These are phyloP conservation scores for Coniferiporia weirii DNA, from an alignment of 1,284 basidiomycete genomes.

Conservation along the genomic window DNA sequence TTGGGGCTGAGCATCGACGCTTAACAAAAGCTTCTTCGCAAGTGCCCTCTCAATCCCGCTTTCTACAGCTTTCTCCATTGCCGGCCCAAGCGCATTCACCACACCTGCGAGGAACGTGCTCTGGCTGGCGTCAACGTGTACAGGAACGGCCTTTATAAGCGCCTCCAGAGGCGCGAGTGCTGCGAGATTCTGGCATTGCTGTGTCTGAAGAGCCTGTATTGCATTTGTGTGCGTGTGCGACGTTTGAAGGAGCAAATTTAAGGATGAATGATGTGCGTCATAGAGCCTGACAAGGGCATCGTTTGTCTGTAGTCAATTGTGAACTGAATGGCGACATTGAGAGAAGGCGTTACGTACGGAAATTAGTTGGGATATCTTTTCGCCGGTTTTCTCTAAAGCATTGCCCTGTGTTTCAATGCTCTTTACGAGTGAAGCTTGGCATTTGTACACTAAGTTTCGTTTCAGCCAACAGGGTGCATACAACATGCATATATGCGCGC, in stretches of 20 bases:
- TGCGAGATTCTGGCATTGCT: slow-evolving; percentile 2
- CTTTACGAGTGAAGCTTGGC: slow-evolving; percentile 9
- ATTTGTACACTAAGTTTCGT: slow-evolving; percentile 8
- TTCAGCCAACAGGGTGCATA: not conserved
- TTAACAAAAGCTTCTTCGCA: not conserved
- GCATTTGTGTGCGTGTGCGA: not conserved
- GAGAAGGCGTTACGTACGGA: slow-evolving; percentile 2
- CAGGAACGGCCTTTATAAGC: slow-evolving; percentile 1
- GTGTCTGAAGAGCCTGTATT: slow-evolving; percentile 2
- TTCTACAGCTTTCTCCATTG: not conserved
- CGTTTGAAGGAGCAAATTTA: not conserved
- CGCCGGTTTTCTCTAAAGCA: not conserved
- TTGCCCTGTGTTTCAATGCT: not conserved
- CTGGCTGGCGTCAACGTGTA: slow-evolving; percentile 2
- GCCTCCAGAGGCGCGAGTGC: slow-evolving; percentile 9
- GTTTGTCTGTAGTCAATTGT: not conserved
- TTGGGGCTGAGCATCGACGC: too few relatives aligned
- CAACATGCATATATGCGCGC: slow-evolving; percentile 2
- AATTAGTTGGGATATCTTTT: not conserved
- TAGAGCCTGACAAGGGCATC: slow-evolving; percentile 8
- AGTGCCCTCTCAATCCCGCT: not conserved
- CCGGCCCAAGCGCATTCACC: not conserved
- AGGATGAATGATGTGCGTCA: slow-evolving; percentile 3
- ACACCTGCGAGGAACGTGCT: not conserved
- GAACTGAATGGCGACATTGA: not conserved